Conservation (phyloP, 1,284 basidiomycete genomes). For the Papiliotrema flavescens region DNA sequence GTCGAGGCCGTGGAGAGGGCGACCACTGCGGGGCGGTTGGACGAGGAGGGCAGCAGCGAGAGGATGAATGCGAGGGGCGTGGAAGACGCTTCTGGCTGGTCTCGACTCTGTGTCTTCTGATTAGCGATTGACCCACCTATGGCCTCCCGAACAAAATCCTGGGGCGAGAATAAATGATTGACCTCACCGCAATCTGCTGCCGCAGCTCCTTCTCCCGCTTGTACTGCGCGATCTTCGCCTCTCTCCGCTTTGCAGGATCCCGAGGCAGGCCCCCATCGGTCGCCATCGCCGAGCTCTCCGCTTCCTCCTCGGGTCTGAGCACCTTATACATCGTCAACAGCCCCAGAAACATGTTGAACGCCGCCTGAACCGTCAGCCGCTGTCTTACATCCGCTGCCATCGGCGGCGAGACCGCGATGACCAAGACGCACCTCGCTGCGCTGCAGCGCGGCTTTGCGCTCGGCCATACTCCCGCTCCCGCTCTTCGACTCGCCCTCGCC, state of each 20-base stretch:
- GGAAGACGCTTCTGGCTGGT: slow-evolving; percentile 45
- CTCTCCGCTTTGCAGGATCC: slow-evolving; percentile 68
- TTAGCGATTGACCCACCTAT: background rate
- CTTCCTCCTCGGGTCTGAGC: slow-evolving; percentile 61
- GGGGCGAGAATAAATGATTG: too few relatives aligned
- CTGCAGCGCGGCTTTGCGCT: slow-evolving; percentile 59
- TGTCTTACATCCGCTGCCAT: background rate
- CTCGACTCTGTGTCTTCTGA: slow-evolving; percentile 57
- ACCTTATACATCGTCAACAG: slow-evolving; percentile 67
- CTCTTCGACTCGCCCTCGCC: slow-evolving; percentile 69
- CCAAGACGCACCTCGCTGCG: slow-evolving; percentile 59
- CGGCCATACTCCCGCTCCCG: slow-evolving; percentile 58
- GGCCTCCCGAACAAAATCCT: background rate
- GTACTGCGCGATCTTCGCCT: slow-evolving; percentile 83
- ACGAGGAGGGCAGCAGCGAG: slow-evolving; percentile 22
- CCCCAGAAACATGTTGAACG: slow-evolving; percentile 58
- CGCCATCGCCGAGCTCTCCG: slow-evolving; percentile 19
- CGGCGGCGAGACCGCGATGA: background rate
- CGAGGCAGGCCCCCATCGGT: slow-evolving; percentile 50
- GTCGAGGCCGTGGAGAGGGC: slow-evolving; percentile 25
- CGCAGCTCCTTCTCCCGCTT: slow-evolving; percentile 76
- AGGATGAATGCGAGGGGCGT: slow-evolving; percentile 30
- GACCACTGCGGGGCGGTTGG: slow-evolving; percentile 9
- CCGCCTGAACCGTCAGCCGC: slow-evolving; percentile 51
- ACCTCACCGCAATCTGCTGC: slow-evolving; percentile 62